These are phyloP conservation scores for Plasmodium fragile DNA, from an alignment of 169 alveolate genomes.

Conservation along the genomic window DNA sequence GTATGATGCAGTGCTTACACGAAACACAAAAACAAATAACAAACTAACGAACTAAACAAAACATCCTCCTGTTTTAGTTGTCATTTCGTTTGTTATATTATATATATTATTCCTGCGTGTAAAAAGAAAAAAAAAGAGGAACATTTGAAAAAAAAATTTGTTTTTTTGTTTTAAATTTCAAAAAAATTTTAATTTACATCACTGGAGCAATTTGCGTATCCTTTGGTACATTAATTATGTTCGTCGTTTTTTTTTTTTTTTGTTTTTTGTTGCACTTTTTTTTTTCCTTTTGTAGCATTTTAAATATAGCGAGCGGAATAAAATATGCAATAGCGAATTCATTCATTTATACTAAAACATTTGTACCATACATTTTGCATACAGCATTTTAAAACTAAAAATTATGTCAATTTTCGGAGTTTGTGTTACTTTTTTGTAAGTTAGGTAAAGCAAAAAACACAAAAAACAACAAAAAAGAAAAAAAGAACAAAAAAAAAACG, in stretches of 20 bases:
- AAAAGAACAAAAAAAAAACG: not conserved
- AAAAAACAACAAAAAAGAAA: too few relatives aligned
- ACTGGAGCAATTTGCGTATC: not conserved
- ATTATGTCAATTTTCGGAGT: slow-evolving; percentile 1
- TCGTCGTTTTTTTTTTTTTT: not conserved
- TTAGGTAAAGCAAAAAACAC: not conserved
- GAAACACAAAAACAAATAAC: not conserved
- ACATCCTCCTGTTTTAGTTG: not conserved
- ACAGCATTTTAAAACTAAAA: not conserved
- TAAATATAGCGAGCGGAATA: not conserved
- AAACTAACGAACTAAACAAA: not conserved
- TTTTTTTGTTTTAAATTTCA: not conserved
- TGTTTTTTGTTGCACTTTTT: not conserved
- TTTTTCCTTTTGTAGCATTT: not conserved
- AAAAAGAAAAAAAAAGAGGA: not conserved
- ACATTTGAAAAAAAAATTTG: not conserved
- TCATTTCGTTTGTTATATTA: not conserved
- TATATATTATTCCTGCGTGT: not conserved
- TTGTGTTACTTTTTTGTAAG: not conserved
- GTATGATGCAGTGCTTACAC: not conserved
- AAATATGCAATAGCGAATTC: not conserved
- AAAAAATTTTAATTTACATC: not conserved
- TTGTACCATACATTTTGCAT: not conserved
- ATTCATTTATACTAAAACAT: not conserved
- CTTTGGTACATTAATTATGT: not conserved